phyloP scores from a whole-genome alignment of 345 rosid genomes.

The Citrus australasica region DNA sequence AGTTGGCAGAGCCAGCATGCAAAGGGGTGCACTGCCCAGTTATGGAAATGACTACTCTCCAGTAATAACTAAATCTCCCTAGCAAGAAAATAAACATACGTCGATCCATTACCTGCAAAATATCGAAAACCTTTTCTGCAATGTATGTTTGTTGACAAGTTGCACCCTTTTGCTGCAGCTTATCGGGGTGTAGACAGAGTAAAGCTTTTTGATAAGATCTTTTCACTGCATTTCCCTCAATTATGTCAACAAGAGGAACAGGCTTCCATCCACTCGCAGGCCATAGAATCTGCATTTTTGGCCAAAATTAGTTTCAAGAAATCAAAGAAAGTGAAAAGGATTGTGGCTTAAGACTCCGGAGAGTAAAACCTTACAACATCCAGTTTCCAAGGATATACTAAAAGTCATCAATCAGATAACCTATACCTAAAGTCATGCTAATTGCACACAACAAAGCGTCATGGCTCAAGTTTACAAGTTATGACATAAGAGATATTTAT shows the following conservation, averaged over 20 bases:
- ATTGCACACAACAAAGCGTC: not conserved
- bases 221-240: conserved; percentile 82
- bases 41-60: not conserved
- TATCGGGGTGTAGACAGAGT: conserved; percentile 89
- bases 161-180: conserved; percentile 87
- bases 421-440: not conserved
- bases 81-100: not conserved
- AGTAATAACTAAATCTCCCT: not conserved
- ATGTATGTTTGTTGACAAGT: conserved; percentile 60
- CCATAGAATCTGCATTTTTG: conserved; percentile 69
- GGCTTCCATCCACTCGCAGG: conserved; percentile 84
- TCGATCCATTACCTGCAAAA: conserved; percentile 62
- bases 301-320: not conserved
- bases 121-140: conserved; percentile 73
- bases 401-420: not conserved
- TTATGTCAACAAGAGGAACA: conserved; percentile 78
- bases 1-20: not conserved
- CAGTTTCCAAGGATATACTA: not conserved
- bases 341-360: not conserved
- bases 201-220: conserved; percentile 87
- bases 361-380: not conserved
- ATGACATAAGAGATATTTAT: not conserved
- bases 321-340: not conserved
- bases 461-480: not conserved
- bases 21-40: not conserved